Base-by-base conservation (phyloP, 2,329 filamentous ascomycete genomes). In the Epichloe baconii region DNA sequence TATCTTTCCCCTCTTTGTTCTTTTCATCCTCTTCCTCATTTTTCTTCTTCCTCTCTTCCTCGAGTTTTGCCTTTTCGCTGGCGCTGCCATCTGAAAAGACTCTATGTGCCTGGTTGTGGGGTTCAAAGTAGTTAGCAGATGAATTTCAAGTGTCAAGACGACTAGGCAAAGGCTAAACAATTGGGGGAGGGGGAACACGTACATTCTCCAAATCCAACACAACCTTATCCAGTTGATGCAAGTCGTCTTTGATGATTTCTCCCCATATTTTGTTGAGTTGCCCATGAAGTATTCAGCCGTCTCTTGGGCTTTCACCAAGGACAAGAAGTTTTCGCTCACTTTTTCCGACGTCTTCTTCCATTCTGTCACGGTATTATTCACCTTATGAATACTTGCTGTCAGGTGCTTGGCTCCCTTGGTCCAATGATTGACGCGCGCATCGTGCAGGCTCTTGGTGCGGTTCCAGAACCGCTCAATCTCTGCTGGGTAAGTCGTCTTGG, bases 391-490 rank as follows among this genome's bases (percentile, higher is more conserved):
- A 10, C 7, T 37, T n/a, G 31, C 19, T 12, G 23, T 5, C 8
- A 52, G 45, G n/a, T 48, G 40, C 15, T 36, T 23, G 35, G 15
- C 48, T 14, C 31, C 45, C 14, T 52, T 52, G 34, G 10, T 12
- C 50, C 50, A 52, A 12, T 41, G 50, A 1, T 17, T 41, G 4
- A 19, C 14, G n/a, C 46, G 50, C 15, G 46, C 50, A 1, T 44
- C n/a, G n/a, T 48, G 8, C 15, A 47, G 14, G 35, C 23, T 44
- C 51, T 45, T 50, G 37, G 43, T 46, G 7, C 38, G 37, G 10
- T 47, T 40, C 51, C 51, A 53, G 51, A 47, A 50, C 7, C 40
- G 36, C 5, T 44, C 19, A 5, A 46, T n/a, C 1, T 53, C 51
- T 4, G 37, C 43, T 5, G 37, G 10, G 11, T 47, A 50, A 14